Evolutionary conservation across 2,329 filamentous ascomycete genomes (phyloP), one percentile per base, ranked within the genome.

Genomic region (Neonectria magnoliae): DNA sequence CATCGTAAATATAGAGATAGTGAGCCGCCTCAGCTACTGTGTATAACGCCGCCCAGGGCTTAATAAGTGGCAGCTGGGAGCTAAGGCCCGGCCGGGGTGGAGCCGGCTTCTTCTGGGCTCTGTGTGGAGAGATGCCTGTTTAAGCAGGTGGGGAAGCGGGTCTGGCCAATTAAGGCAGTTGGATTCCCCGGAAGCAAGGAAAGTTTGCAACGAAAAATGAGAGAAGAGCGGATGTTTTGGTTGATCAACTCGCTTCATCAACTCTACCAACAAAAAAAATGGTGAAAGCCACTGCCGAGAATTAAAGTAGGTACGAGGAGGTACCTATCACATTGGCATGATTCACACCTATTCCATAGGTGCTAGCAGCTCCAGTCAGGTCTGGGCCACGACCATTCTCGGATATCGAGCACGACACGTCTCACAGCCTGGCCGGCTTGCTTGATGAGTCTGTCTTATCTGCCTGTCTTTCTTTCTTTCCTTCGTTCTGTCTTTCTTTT

Each of bases 81-180:
- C 29, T 52, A 20, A 27, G 31, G 7, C 16, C 29, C 11, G 31
- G 5, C 9, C n/a, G 18, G 29, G 31, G 29, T 33, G 48, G 25
- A 8, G 16, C 25, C 18, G 47, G 25, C 25, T n/a, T 18, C 47
- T 50, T 18, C 47, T 50, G 16, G 25, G 16, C 47, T 50, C 16
- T 31, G 18, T 47, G 48, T 52, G 48, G 48, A 47, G 48, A 60
- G 27, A 53, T 60, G 38, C 38, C 57, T 51, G 16, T 60, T 60
- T 60, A 31, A 41, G 57, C 13, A 60, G 42, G 57, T 60, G 57
- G 57, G 57, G 57, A 27, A 4, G 10, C 27, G 41, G 25, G 25
- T 25, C 38, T 9, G 57, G 29, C 57, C 57, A 60, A 60, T 60
- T 20, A 51, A 16, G 27, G 18, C 5, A n/a, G n/a, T 38, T 33